phyloP scores from a whole-genome alignment of 441 rosid species.

The Euphorbia schlechtendalii region DNA sequence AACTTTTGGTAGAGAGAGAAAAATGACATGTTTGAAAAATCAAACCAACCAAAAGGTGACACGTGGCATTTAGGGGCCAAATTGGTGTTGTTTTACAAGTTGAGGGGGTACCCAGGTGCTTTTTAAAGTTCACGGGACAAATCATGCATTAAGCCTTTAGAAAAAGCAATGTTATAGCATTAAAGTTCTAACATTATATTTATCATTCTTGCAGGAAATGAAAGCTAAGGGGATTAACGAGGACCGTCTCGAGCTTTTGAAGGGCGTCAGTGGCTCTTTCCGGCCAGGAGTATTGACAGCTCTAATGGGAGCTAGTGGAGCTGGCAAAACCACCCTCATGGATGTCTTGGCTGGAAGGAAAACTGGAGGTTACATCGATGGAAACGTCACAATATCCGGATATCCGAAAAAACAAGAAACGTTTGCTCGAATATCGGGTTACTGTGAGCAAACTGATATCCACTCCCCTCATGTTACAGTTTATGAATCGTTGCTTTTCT shows the following conservation, averaged over 20 bases:
- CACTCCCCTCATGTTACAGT: constrained; percentile 72
- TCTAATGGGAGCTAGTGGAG: constrained; percentile 68
- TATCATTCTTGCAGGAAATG: constrained; percentile 43
- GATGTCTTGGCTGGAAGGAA: constrained; percentile 75
- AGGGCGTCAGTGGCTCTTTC: constrained; percentile 62
- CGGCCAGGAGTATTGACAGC: constrained; percentile 69
- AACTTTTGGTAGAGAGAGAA: too few relatives aligned
- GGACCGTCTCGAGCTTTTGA: constrained; percentile 46
- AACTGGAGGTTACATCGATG: constrained; percentile 59
- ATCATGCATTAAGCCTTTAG: too few relatives aligned
- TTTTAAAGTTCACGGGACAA: too few relatives aligned
- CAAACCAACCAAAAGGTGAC: too few relatives aligned
- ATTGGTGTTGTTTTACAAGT: too few relatives aligned
- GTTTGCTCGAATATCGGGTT: constrained; percentile 65
- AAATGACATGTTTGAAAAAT: too few relatives aligned
- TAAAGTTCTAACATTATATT: neutral
- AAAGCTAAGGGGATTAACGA: constrained; percentile 47
- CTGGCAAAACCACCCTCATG: constrained; percentile 79
- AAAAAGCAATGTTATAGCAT: neutral
- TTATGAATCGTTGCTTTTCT: constrained; percentile 56
- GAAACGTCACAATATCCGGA: constrained; percentile 52
- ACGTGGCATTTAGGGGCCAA: too few relatives aligned
- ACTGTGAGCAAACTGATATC: constrained; percentile 69
- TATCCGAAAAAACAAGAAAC: constrained; percentile 66
- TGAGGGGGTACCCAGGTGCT: too few relatives aligned